Base-by-base conservation (phyloP, 169 alveolate genomes). In the Besnoitia besnoiti region DNA sequence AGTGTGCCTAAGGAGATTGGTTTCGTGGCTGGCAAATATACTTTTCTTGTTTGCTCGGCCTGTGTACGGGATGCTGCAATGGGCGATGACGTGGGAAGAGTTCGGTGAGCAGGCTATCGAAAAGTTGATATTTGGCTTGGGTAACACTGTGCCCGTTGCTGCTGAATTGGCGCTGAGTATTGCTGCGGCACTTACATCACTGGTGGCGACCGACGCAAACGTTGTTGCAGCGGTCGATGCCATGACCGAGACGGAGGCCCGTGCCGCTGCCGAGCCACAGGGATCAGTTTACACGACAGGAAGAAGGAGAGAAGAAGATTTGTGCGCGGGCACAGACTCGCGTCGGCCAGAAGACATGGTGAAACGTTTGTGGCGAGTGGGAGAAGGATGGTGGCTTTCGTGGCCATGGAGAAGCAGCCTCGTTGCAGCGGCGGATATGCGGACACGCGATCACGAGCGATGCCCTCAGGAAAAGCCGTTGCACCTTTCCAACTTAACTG, bases 401-500 rank as follows among this genome's bases (percentile, higher is more conserved):
- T 73, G 82, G 82, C 82, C 82, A n/a, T 73, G 82, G 82, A n/a
- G 82, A n/a, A 73, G 82, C 82, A 35, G 44, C 12, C 82, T 73
- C 47, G 46, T 37, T 1, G 82, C 39, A 10, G 14, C 47, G 30
- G 47, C 39, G 46, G 39, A 21, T 19, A 37, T 5, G 12, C 82
- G 30, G 67, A 55, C 67, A 55, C 12, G 30, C 67, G 33, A 55
- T 1, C 33, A 55, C 67, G 67, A 55, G 27, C 12, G 67, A 55
- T 19, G 24, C 30, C 67, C 30, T n/a, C 67, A n/a, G n/a, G 67
- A 55, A 16, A 55, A 55, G 30, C 1, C 67, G 24, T 5, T 55
- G 24, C 3, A 21, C 7, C 67, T 19, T 21, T 55, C 12, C 67
- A 55, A 55, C 33, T 21, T n/a, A 55, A n/a, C 30, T 19, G 24